Evolutionary conservation across 306 rosid species (phyloP), one percentile per base, ranked within the genome.

Genomic region (Parietaria judaica): DNA sequence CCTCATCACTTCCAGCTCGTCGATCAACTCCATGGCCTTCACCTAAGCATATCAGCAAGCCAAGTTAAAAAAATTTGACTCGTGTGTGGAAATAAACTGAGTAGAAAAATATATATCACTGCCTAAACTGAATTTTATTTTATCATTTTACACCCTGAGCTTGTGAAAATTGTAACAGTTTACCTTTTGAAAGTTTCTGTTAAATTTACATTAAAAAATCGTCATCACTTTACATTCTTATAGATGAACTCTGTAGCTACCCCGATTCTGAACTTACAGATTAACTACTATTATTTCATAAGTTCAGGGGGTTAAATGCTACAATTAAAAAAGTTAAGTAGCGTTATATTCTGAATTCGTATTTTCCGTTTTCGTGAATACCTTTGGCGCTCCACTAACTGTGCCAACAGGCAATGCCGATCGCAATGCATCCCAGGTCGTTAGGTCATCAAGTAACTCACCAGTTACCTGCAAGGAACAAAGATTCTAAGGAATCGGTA

Each of bases 351-450:
- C 31, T 23, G 31, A 23, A 23, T 2, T 23, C 31, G 9, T 41
- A 5, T 41, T 41, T 41, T 41, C 9, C 45, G 6, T 41, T 8
- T 5, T 41, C 58, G 46, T 55, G 16, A 49, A 61, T 71, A 86
- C 94, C 99, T 92, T 92, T 1, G 99, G 99, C 36, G 99, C 99
- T 72, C 99, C 99, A 6, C 99, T 94, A 61, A 94, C 99, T 43
- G 99, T 94, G 64, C 99, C 99, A 64, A 94, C 97, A 2, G 99
- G 99, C 71, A 92, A 76, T 13, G 99, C 96, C 13, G 85, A 74
- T 10, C 95, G 95, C 74, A 88, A 74, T 56, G 74, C 99, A 79
- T 94, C 99, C 99, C 99, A 94, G 56, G 88, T 79, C 59, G 79
- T 84, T 67, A 86, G 79, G 67, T 81, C 66, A 70, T 88, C 99